Percentiles rank a stretch among this genome's conserved stretches.
These are phyloP conservation scores for Thalassiosira exigua DNA, from an alignment of 352 stramenopile species.

Conservation along the genomic window DNA sequence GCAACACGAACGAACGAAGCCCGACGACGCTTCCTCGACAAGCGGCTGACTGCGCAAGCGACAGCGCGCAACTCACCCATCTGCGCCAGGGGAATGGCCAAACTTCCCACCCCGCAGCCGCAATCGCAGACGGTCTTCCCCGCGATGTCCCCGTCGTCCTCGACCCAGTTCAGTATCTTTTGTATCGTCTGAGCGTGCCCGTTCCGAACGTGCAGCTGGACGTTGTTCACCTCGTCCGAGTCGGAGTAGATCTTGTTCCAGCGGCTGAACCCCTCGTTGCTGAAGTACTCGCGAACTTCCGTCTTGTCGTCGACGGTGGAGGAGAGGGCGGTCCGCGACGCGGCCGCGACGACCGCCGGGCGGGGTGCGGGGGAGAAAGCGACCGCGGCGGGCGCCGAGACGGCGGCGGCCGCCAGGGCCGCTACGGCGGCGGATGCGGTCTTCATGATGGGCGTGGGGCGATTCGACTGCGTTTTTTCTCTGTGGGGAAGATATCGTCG, in stretches of 20 bases:
- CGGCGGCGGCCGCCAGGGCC: neutral
- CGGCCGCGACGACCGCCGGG: too few species aligned
- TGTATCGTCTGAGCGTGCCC: constrained; percentile 89
- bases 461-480: neutral
- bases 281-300: constrained; percentile 90
- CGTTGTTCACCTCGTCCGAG: constrained; percentile 87
- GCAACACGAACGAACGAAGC: too few species aligned
- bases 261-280: constrained; percentile 88
- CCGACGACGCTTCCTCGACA: too few species aligned
- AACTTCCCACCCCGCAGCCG: constrained; percentile 86
- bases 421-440: neutral
- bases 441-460: constrained; percentile 11
- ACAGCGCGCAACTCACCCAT: too few species aligned
- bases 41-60: too few species aligned
- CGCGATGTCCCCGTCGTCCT: constrained; percentile 81
- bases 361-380: constrained; percentile 8
- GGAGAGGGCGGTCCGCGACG: constrained; percentile 16
- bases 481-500: neutral
- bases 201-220: constrained; percentile 87
- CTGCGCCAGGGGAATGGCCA: too few species aligned
- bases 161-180: constrained; percentile 88
- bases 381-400: constrained; percentile 1
- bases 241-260: constrained; percentile 91
- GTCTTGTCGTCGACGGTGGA: constrained; percentile 82
- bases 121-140: constrained; percentile 88